Conservation (phyloP, 352 stramenopile genomes). For the Phytophthora palmivora region DNA sequence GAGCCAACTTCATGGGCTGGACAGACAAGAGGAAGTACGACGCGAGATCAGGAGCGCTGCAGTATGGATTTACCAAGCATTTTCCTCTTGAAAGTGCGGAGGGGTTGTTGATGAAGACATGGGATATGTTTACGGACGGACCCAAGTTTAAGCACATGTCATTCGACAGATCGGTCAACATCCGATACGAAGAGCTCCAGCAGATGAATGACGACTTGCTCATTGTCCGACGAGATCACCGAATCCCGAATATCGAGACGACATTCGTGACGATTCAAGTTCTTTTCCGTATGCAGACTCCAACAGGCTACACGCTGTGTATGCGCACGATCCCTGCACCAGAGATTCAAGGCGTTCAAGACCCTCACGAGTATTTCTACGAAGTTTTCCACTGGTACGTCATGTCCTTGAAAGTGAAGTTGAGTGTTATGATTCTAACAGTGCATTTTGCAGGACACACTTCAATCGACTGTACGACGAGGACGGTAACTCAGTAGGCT, state of each 20-base stretch:
- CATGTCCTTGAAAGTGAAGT: not conserved
- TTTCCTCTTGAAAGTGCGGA: conserved; percentile 44
- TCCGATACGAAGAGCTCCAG: conserved; percentile 61
- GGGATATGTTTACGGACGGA: conserved; percentile 53
- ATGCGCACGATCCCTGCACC: conserved; percentile 72
- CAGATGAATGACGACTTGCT: conserved; percentile 65
- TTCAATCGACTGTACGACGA: conserved; percentile 68
- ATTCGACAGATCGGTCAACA: conserved; percentile 58
- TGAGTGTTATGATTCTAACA: conserved; percentile 8
- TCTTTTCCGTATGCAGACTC: conserved; percentile 74
- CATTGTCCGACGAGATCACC: conserved; percentile 65
- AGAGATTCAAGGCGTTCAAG: conserved; percentile 50
- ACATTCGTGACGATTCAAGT: conserved; percentile 67
- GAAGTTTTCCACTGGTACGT: conserved; percentile 68
- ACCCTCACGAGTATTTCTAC: conserved; percentile 66
- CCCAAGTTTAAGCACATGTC: conserved; percentile 53
- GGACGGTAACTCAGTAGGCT: conserved; percentile 46
- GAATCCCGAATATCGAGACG: conserved; percentile 49
- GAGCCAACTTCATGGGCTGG: conserved; percentile 63
- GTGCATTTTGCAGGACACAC: conserved; percentile 47
- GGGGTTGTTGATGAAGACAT: conserved; percentile 48
- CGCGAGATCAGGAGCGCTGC: conserved; percentile 34
- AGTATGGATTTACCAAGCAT: conserved; percentile 70
- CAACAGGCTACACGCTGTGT: conserved; percentile 60
- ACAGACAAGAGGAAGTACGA: conserved; percentile 51